Conservation (phyloP, 805 yeast genomes). For the Phaffomyces antillensis region DNA sequence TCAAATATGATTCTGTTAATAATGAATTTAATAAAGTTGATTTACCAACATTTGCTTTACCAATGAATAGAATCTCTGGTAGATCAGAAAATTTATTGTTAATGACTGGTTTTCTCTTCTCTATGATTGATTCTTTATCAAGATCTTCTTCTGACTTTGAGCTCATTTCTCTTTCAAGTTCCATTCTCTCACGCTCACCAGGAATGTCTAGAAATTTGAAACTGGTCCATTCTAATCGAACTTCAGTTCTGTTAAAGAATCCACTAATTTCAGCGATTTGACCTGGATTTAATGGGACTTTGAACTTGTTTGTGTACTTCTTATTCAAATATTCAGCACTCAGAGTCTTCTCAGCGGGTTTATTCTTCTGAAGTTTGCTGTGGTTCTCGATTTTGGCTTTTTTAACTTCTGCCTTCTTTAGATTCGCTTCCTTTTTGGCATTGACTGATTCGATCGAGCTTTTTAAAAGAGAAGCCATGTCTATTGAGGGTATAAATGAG, state of each 20-base stretch:
- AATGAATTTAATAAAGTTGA: constrained; percentile 66
- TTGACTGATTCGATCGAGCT: constrained; percentile 3
- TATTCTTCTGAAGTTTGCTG: neutral
- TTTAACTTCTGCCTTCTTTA: neutral
- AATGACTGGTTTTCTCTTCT: neutral
- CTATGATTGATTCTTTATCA: constrained; percentile 5
- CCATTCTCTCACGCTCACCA: constrained; percentile 34
- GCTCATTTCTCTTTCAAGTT: constrained; percentile 10
- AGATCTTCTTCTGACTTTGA: constrained; percentile 8
- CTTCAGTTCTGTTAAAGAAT: constrained; percentile 41
- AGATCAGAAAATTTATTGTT: constrained; percentile 24
- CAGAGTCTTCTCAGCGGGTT: neutral
- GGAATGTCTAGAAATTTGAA: constrained; percentile 50
- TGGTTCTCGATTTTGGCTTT: neutral
- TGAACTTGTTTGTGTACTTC: constrained; percentile 13
- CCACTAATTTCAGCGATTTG: constrained; percentile 24
- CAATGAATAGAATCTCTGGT: constrained; percentile 74
- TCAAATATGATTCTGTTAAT: constrained; percentile 32
- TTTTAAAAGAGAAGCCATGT: constrained; percentile 3
- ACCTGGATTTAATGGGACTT: constrained; percentile 13
- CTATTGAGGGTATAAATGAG: neutral
- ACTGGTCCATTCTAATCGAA: constrained; percentile 55
- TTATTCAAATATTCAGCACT: constrained; percentile 10
- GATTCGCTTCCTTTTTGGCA: constrained; percentile 1
- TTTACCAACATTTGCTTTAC: constrained; percentile 84